Evolutionary conservation across 1,284 basidiomycete species (phyloP), one percentile per base, ranked within the genome.

Genomic region (Uromyces viciae-fabae): DNA sequence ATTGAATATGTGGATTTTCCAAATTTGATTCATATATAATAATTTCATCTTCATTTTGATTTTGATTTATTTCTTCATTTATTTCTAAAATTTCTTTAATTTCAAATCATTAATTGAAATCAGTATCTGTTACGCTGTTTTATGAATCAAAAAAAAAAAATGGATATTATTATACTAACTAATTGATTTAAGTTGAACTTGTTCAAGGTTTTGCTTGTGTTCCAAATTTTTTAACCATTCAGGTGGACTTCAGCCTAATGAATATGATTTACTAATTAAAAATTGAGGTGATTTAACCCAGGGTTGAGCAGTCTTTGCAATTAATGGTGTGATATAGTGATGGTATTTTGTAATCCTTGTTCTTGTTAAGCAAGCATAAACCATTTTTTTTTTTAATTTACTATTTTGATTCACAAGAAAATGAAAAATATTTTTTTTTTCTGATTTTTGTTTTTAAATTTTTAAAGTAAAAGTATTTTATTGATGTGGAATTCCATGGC

Each of bases 11-110:
- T 38, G 54, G 40, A 33, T 74, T 38, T 22, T n/a, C 42, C 22
- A 74, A 42, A 25, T 1, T 36, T 0, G 72, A 49, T 9, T 56
- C 54, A 58, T 74, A 74, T 25, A 74, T 60, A 38, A 74, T 74
- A 25, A 58, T 28, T 33, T 74, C 46, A 11, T 74, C 72, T 15
- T 71, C 68, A 33, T 49, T 43, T 22, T 49, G 31, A 43, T n/a
- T 33, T 22, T 71, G 68, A 11, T 46, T 8, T 71, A 49, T 46
- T 52, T 71, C 68, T 71, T 46, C 28, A 71, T 8, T 1, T 31
- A 43, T 52, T 52, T 52, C 28, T 49, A 4, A 43, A 43, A 71
- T 46, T 36, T 9, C n/a, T n/a, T n/a, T n/a, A n/a, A n/a, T n/a
- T n/a, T n/a, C n/a, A n/a, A n/a, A n/a, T n/a, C n/a, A n/a, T n/a